Base-by-base conservation (phyloP, 1,284 basidiomycete species). In the Porphyrellus sp. region DNA sequence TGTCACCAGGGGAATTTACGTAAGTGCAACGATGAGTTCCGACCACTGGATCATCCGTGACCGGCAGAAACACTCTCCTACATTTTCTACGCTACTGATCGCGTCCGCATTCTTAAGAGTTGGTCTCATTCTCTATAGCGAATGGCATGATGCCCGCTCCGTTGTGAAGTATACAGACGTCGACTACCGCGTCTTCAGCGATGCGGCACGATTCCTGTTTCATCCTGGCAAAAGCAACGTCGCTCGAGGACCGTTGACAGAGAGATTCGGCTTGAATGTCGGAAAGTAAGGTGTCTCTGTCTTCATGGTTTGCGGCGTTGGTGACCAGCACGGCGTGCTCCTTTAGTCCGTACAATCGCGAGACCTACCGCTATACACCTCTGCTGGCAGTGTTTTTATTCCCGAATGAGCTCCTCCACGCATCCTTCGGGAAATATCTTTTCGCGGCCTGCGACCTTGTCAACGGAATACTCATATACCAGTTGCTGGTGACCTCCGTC, bases 351-450 rank as follows among this genome's bases (percentile, higher is more conserved):
- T 99, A 98, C 68, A 80, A 79, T n/a, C 81, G 96, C 43, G 83
- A 89, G 57, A 99, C 97, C 2, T 99, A 97, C 70, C 87, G 96
- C 5, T 99, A 99, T 70, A 99, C 96, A 1, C 96, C 96, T 4
- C 74, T 99, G 27, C 79, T 99, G 8, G 92, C 96, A 2, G 70
- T 93, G 2, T 67, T 96, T 9, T 74, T 98, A 24, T 75, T 85
- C 2, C 94, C 96, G 2, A 95, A 93, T 63, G 80, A 80, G 59
- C 78, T 86, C 72, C 54, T 93, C 13, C 88, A 93, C 59, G 82
- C 84, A 4, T 80, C 88, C 6, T 92, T 92, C 60, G 97, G 97
- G 51, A 98, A 98, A 76, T 82, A 90, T 56, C 68, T 98, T 27
- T 97, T 99, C 63, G 85, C 91, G 5, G 70, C 75, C n/a, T 89